These are phyloP conservation scores for Sanghuangporus sanghuang DNA, from an alignment of 1,284 basidiomycete species.

Conservation along the genomic window DNA sequence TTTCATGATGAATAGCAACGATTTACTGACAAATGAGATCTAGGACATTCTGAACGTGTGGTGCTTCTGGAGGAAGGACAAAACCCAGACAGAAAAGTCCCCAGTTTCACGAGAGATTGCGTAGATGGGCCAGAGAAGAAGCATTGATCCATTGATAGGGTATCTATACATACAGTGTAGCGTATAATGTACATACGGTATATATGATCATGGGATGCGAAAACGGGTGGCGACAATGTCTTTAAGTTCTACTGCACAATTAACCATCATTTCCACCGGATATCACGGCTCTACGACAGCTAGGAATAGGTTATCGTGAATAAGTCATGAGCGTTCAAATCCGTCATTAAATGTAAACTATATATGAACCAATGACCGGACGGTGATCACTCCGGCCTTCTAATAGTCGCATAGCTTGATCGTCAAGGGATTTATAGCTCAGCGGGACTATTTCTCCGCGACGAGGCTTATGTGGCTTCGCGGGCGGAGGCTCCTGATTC, in stretches of 20 bases:
- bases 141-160: not conserved
- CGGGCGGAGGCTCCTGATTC: conserved; percentile 1
- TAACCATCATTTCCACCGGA: not conserved
- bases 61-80: conserved; percentile 13
- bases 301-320: not conserved
- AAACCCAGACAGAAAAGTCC: not conserved
- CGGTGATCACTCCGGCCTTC: conserved; percentile 78
- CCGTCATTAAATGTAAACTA: conserved; percentile 45
- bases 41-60: conserved; percentile 16
- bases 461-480: conserved; percentile 26
- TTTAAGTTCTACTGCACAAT: not conserved
- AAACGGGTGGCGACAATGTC: not conserved
- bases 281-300: not conserved
- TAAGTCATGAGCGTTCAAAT: not conserved
- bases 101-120: not conserved
- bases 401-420: conserved; percentile 66
- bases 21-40: not conserved
- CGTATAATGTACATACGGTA: not conserved
- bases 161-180: conserved; percentile 3
- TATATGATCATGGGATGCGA: not conserved
- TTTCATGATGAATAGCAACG: not conserved
- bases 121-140: not conserved
- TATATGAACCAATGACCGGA: conserved; percentile 73
- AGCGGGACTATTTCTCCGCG: conserved; percentile 57
- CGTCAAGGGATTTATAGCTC: conserved; percentile 69